phyloP scores from a whole-genome alignment of 2,329 filamentous ascomycete genomes.

The Epichloe uncinata region DNA sequence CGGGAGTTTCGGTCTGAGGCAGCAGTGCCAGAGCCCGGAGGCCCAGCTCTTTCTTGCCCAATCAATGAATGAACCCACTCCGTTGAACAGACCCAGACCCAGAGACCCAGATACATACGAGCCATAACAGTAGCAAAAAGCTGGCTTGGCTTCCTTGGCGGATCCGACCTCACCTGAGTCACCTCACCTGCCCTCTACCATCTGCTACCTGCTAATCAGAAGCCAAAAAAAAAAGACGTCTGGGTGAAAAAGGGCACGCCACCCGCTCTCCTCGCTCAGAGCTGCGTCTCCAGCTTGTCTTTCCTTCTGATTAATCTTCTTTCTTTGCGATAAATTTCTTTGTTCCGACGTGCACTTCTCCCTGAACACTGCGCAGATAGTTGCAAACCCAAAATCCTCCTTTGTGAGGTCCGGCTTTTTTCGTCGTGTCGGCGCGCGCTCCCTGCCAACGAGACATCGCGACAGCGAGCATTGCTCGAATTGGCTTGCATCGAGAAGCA shows the following conservation, averaged over 20 bases:
- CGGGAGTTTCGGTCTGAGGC: constrained; percentile 22
- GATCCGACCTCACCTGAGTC: no score
- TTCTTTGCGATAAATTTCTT: constrained; percentile 6
- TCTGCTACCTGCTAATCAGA: constrained; percentile 11
- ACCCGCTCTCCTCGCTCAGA: constrained; percentile 9
- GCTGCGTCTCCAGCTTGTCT: constrained; percentile 7
- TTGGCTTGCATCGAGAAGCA: not conserved
- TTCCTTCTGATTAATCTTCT: not conserved
- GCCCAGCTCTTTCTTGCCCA: not conserved
- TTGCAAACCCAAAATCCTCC: not conserved
- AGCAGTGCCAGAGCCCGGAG: constrained; percentile 13
- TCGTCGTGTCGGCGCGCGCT: not conserved
- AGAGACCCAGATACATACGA: no score
- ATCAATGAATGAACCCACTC: not conserved
- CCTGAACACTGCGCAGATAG: not conserved
- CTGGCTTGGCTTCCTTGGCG: constrained; percentile 11
- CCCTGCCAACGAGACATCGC: constrained; percentile 1
- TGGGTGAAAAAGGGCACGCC: constrained; percentile 19
- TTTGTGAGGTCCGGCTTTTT: not conserved
- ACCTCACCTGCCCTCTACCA: not conserved
- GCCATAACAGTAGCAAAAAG: constrained; percentile 12
- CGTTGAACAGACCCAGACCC: no score
- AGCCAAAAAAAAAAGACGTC: constrained; percentile 3
- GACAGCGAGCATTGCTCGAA: not conserved
- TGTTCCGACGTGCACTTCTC: not conserved